These are phyloP conservation scores for Aspergillus sparsus DNA, from an alignment of 495 filamentous ascomycete genomes.

Conservation along the genomic window DNA sequence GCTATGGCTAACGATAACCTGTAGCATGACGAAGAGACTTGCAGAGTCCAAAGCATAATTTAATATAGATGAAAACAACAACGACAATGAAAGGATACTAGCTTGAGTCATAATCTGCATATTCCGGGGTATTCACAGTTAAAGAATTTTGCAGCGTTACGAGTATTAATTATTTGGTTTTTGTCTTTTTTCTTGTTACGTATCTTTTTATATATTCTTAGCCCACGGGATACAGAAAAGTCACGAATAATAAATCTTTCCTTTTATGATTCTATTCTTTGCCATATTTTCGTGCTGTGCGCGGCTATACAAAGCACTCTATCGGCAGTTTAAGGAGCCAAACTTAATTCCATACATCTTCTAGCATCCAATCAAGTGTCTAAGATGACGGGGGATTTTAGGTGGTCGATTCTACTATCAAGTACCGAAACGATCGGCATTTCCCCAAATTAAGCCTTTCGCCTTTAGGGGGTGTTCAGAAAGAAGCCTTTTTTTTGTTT, in stretches of 20 bases:
- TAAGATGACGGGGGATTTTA: neutral
- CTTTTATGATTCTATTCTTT: neutral
- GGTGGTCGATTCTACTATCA: neutral
- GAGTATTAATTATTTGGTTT: constrained; percentile 23
- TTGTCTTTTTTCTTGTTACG: constrained; percentile 1
- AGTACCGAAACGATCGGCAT: neutral
- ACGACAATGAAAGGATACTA: constrained; percentile 9
- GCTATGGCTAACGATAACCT: constrained; percentile 23
- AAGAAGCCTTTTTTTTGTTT: neutral
- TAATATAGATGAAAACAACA: constrained; percentile 3
- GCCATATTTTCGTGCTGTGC: too few species aligned
- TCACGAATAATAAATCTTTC: constrained; percentile 4
- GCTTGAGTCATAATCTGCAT: constrained; percentile 22
- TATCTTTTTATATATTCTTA: neutral
- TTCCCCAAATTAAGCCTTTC: neutral
- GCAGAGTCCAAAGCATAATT: constrained; percentile 32
- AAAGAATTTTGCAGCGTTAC: constrained; percentile 25
- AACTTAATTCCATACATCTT: too few species aligned
- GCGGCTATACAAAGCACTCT: too few species aligned
- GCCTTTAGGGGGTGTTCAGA: neutral
- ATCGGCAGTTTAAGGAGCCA: too few species aligned
- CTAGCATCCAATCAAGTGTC: too few species aligned
- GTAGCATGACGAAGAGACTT: constrained; percentile 59
- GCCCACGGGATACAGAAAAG: constrained; percentile 25
- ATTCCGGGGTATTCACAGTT: constrained; percentile 20